A percentile compares a stretch with the other conserved stretches of the same genome.
Conservation (phyloP, 164 flowering plant species). For the Liquidambar formosana region DNA sequence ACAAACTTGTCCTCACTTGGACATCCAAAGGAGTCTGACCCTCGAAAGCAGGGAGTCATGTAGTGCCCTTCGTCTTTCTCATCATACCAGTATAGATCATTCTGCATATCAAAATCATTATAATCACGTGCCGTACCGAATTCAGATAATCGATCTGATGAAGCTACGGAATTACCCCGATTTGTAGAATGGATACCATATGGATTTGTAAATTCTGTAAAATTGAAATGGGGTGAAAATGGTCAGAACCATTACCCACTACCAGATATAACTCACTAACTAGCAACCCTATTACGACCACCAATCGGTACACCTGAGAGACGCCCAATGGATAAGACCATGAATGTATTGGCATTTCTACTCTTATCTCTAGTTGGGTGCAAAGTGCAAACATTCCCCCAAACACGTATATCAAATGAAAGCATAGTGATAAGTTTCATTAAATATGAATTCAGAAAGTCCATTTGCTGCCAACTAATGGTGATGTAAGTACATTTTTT, state of each 20-base stretch:
- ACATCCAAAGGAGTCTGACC: conserved; percentile 42
- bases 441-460: neutral
- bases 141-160: conserved; percentile 73
- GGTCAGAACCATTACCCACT: neutral
- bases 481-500: neutral
- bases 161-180: conserved; percentile 47
- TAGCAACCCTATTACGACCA: neutral
- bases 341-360: neutral
- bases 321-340: neutral
- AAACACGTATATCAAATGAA: neutral
- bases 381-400: neutral
- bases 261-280: neutral
- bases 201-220: conserved; percentile 80
- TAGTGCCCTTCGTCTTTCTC: conserved; percentile 59
- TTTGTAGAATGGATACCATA: conserved; percentile 57
- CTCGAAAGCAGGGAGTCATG: conserved; percentile 49
- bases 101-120: conserved; percentile 64
- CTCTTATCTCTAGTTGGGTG: neutral
- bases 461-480: neutral
- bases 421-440: neutral
- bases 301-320: neutral
- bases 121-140: conserved; percentile 93
- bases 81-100: conserved; percentile 57
- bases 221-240: neutral
- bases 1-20: conserved; percentile 82